Evolutionary conservation across 768 basidiomycete genomes (phyloP).

Genomic region (Leccinellum luteum): DNA sequence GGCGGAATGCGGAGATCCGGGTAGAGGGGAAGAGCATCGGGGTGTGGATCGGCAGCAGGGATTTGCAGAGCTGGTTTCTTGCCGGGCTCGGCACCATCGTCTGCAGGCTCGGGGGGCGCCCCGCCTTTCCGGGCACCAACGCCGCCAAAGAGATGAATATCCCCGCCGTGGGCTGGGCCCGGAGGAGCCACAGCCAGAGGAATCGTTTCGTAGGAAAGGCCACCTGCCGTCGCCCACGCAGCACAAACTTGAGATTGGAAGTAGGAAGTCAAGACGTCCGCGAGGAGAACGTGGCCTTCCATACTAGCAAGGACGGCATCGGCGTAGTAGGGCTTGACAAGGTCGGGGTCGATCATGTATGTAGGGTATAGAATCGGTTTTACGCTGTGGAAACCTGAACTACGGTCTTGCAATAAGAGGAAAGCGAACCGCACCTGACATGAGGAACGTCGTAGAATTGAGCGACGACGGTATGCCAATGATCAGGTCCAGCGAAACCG

Average conservation of each 20-base stretch:
- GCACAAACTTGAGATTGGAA: conserved; percentile 87
- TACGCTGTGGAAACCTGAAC: conserved; percentile 42
- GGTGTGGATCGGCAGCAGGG: conserved; percentile 11
- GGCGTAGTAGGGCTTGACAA: conserved; percentile 67
- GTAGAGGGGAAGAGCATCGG: conserved; percentile 16
- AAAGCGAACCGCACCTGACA: conserved; percentile 48
- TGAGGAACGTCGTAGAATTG: conserved; percentile 98
- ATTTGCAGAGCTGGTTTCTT: conserved; percentile 20
- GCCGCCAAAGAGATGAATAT: conserved; percentile 75
- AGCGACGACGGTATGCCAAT: conserved; percentile 85
- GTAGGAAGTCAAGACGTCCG: conserved; percentile 91
- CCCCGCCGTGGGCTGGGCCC: conserved; percentile 33
- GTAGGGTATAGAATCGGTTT: conserved; percentile 81
- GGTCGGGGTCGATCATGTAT: conserved; percentile 72
- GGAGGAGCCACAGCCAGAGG: conserved; percentile 37
- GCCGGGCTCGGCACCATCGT: conserved; percentile 30
- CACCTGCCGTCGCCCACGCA: conserved; percentile 76
- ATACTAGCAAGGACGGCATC: conserved; percentile 83
- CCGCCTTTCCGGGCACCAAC: conserved; percentile 79
- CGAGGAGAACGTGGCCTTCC: conserved; percentile 77
- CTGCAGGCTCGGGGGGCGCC: conserved; percentile 45
- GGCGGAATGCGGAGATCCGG: conserved; percentile 55
- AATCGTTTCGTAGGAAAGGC: conserved; percentile 59
- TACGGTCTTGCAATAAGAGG: neutral
- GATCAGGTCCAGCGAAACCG: conserved; percentile 88